Conservation (phyloP, 1,139 yeast species). For the Saccharomyces hybrid region DNA sequence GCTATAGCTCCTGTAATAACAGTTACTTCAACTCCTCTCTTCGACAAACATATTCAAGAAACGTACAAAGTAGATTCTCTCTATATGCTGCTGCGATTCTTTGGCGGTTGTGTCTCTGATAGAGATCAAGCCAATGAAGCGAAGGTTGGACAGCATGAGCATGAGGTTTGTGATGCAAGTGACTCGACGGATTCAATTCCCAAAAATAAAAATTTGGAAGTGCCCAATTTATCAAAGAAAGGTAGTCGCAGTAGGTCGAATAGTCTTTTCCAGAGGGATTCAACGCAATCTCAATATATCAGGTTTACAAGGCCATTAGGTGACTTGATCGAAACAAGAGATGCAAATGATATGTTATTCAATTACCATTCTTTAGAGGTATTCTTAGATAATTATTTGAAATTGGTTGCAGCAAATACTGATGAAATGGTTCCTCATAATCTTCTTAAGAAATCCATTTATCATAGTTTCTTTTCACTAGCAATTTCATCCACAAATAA, state of each 20-base stretch:
- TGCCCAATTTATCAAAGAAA: background rate
- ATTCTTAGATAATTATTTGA: slow-evolving; percentile 30
- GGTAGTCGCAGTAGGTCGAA: slow-evolving; percentile 19
- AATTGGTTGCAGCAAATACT: slow-evolving; percentile 30
- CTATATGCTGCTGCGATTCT: slow-evolving; percentile 27
- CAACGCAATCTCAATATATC: slow-evolving; percentile 35
- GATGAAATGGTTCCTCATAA: slow-evolving; percentile 18
- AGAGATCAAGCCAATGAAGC: slow-evolving; percentile 30
- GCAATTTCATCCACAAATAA: slow-evolving; percentile 50
- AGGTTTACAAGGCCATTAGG: slow-evolving; percentile 41
- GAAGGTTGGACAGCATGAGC: background rate
- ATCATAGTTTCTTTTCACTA: slow-evolving; percentile 51
- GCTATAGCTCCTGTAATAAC: slow-evolving; percentile 32
- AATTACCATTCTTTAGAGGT: slow-evolving; percentile 32
- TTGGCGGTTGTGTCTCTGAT: slow-evolving; percentile 32
- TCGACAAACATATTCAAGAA: slow-evolving; percentile 27
- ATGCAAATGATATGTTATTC: slow-evolving; percentile 25
- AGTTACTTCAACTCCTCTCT: slow-evolving; percentile 24
- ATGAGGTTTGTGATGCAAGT: slow-evolving; percentile 2
- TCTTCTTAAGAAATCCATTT: slow-evolving; percentile 41
- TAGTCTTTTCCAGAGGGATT: slow-evolving; percentile 28
- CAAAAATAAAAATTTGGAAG: slow-evolving; percentile 1
- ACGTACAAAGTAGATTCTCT: slow-evolving; percentile 24
- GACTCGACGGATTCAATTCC: background rate
- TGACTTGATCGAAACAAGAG: slow-evolving; percentile 29